These are phyloP conservation scores for Polytrichum formosum DNA, from an alignment of 225 moss, liverwort and hornwort genomes.

Conservation along the genomic window DNA sequence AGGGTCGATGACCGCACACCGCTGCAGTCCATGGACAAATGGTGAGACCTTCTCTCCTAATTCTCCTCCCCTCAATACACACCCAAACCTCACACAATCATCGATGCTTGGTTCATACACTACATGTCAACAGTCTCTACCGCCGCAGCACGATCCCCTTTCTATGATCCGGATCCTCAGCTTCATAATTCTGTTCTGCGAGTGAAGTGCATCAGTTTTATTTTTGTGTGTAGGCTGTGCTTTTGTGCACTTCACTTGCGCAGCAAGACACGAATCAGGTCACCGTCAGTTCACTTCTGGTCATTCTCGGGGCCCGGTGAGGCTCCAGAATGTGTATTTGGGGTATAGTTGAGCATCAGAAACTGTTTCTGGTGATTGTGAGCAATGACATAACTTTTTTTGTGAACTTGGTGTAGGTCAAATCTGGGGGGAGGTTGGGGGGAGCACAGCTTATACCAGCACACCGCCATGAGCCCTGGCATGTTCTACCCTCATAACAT, in stretches of 20 bases:
- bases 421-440: slow-evolving; percentile 39
- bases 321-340: too few species aligned
- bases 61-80: not conserved
- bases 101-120: not conserved
- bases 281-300: too few species aligned
- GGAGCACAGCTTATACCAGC: slow-evolving; percentile 13
- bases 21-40: slow-evolving; percentile 48
- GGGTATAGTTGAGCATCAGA: not conserved
- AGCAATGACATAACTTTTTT: not conserved
- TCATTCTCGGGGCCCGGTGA: too few species aligned
- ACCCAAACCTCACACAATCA: slow-evolving; percentile 2
- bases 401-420: slow-evolving; percentile 25
- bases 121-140: not conserved
- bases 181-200: too few species aligned
- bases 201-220: not conserved
- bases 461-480: slow-evolving; percentile 11
- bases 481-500: slow-evolving; percentile 14
- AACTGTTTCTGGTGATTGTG: not conserved
- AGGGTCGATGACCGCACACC: slow-evolving; percentile 31
- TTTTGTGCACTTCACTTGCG: too few species aligned
- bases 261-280: too few species aligned
- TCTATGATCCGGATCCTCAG: too few species aligned
- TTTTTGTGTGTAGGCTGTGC: not conserved
- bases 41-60: slow-evolving; percentile 17
- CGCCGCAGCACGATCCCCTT: not conserved